Evolutionary conservation across 306 rosid species (phyloP).

Genomic region (Oxytropis ochrocephala): DNA sequence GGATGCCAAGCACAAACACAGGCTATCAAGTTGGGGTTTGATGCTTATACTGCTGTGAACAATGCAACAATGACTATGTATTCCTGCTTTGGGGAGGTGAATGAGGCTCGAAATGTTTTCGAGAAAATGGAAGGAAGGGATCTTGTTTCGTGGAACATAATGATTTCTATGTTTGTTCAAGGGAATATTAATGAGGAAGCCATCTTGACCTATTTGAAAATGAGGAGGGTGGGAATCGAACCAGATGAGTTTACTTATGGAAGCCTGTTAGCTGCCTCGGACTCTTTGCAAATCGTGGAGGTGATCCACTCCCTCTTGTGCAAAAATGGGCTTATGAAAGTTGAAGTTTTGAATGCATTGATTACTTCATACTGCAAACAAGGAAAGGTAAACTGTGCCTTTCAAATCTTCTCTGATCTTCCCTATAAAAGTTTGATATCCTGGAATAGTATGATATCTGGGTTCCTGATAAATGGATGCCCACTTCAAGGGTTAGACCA

Average conservation of each 20-base stretch:
- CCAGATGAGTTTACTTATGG: conserved; percentile 73
- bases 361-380: conserved; percentile 59
- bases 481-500: conserved; percentile 47
- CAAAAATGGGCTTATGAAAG: conserved; percentile 44
- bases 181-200: conserved; percentile 39
- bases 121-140: conserved; percentile 47
- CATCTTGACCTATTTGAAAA: conserved; percentile 36
- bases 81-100: conserved; percentile 50
- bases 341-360: conserved; percentile 56
- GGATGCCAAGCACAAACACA: conserved; percentile 55
- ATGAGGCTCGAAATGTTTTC: conserved; percentile 43
- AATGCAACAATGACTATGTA: conserved; percentile 75
- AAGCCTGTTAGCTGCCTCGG: conserved; percentile 54
- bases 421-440: conserved; percentile 50
- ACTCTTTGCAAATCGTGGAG: conserved; percentile 35
- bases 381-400: conserved; percentile 39
- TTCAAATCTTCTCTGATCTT: conserved; percentile 38
- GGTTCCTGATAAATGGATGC: conserved; percentile 48
- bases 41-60: conserved; percentile 47
- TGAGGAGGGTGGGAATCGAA: conserved; percentile 45
- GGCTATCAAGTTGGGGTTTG: conserved; percentile 52
- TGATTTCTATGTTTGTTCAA: conserved; percentile 49
- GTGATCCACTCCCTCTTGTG: conserved; percentile 46
- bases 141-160: conserved; percentile 70
- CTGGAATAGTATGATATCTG: conserved; percentile 66